Evolutionary conservation across 2,329 filamentous ascomycete species (phyloP), one percentile per base, ranked within the genome.

Genomic region (Verticillium albo-atrum): DNA sequence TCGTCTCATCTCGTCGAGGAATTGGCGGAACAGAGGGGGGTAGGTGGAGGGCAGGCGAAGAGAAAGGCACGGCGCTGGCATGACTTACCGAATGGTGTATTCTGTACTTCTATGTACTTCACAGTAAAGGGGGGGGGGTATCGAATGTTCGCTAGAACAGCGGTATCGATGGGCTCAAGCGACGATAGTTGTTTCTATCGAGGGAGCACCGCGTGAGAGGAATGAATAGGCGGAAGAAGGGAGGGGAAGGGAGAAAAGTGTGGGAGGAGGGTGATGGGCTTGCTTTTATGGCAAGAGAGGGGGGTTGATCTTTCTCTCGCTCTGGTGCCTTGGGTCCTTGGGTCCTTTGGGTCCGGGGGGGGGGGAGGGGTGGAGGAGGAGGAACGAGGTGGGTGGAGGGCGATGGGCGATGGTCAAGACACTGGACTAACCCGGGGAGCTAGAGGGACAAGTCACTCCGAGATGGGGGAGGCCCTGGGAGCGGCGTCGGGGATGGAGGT

Each of bases 351-450:
- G 34, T 37, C 34, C 14, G 34, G 34, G 34, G 34, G 32, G 32
- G 57, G 55, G n/a, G n/a, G n/a, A n/a, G n/a, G n/a, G 57, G 20
- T 20, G 56, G 54, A 12, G 17, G 26, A 57, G 32, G 10, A 10
- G 5, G 14, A 6, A 17, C 56, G 34, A 25, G 52, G 34, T 54
- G 60, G 60, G 58, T 58, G 57, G 61, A 42, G 61, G 61, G 61
- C 56, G 52, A 57, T 27, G 52, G 23, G 55, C 37, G 37, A 47
- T 47, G 37, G 37, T 47, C 37, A 47, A 47, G 37, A 47, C 37
- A 34, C 37, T 47, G 54, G 37, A 56, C 54, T 56, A 56, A 47
- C 32, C 54, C n/a, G 54, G 58, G 27, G 57, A 55, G 52, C 26
- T 58, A 57, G 42, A 52, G 17, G 56, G 30, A 20, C 42, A 59